Base-by-base conservation (phyloP, 2,329 filamentous ascomycete species). In the Xylaria sp. region DNA sequence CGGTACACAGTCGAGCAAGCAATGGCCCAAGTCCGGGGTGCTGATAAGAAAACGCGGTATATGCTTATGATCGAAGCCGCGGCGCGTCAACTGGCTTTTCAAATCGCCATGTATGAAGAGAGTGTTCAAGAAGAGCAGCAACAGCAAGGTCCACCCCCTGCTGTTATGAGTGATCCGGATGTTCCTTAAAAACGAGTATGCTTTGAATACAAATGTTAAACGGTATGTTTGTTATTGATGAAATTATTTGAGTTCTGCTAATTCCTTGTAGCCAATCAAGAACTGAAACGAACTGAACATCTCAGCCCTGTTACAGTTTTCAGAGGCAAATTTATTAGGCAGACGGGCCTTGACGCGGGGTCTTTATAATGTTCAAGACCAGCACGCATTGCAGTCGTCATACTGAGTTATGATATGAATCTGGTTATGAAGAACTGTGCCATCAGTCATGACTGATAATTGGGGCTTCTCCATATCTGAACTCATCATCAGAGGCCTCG, bases 51-150 rank as follows among this genome's bases (percentile, higher is more conserved):
- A 59, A 80, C 82, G 1, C 81, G 86, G 4, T 79, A 83, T 59
- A 79, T 87, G 67, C 81, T 86, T 59, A 81, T 85, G 71, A 83
- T 89, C 62, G 85, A 89, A 71, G 80, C 83, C 51, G 82, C 85
- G 2, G 86, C 87, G 13, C 83, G 84, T 75, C 85, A 88, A 77
- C 80, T 89, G 38, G 86, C 85, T 6, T 80, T 86, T 73, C 82
- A 84, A 33, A 83, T 88, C 53, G 80, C 82, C 23, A 82, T 86
- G 70, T 87, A 85, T 71, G 83, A 87, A 67, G 85, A 86, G 4
- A 70, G 68, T 4, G 59, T 76, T 20, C 74, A 76, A 26, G 77
- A 79, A 26, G 74, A 76, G 53, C 66, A 72, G 53, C 66, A 72
- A 20, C 76, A 79, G 20, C 75, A 76, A 28, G 73, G 69, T 6